phyloP scores from a whole-genome alignment of 2,329 filamentous ascomycete genomes.

The Aspergillus ruber region DNA sequence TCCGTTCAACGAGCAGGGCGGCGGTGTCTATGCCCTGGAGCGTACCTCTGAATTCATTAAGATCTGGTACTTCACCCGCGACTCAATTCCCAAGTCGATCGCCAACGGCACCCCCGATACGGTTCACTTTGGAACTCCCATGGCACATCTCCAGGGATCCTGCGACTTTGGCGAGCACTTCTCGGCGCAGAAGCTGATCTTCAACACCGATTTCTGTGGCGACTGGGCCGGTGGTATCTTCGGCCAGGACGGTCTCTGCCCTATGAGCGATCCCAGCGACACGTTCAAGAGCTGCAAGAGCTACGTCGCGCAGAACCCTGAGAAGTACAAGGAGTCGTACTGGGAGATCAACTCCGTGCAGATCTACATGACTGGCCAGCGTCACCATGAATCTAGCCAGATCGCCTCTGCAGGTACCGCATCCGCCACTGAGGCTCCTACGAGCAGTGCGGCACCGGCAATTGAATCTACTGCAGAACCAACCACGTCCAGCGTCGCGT shows the following conservation, averaged over 20 bases:
- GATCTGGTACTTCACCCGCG: conserved; percentile 48
- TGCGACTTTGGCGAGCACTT: conserved; percentile 39
- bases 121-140: conserved; percentile 40
- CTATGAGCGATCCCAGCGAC: conserved; percentile 53
- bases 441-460: not conserved
- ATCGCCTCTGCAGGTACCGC: not conserved
- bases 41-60: conserved; percentile 41
- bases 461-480: not conserved
- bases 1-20: conserved; percentile 46
- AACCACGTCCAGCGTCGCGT: not conserved
- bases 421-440: not conserved
- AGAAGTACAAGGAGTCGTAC: conserved; percentile 65
- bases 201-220: conserved; percentile 51
- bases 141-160: conserved; percentile 38
- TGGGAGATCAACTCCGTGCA: conserved; percentile 71
- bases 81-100: conserved; percentile 41
- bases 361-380: conserved; percentile 46
- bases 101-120: conserved; percentile 38
- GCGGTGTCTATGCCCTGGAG: conserved; percentile 47
- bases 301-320: conserved; percentile 65
- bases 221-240: conserved; percentile 49
- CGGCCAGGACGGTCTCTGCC: conserved; percentile 43
- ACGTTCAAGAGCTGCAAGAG: conserved; percentile 62
- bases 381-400: not conserved
- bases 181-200: conserved; percentile 36